Percentiles rank a stretch among this genome's conserved stretches.
Conservation (phyloP, 1,284 basidiomycete species). For the Vanrija sp. region DNA sequence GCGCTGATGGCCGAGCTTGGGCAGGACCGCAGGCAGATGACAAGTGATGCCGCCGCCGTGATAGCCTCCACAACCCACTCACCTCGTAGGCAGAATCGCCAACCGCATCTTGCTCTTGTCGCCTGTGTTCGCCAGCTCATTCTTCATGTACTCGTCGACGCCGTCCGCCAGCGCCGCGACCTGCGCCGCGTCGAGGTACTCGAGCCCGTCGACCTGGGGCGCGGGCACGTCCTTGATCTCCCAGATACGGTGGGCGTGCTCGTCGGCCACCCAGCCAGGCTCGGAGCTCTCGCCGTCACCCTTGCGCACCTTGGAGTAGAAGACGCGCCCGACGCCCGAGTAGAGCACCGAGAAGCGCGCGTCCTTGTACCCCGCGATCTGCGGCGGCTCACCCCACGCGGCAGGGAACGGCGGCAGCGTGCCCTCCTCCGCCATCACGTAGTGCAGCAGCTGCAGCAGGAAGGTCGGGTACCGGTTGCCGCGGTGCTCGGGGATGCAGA, state of each 20-base stretch:
- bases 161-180: background rate
- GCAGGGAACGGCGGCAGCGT: slow-evolving; percentile 21
- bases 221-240: background rate
- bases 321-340: slow-evolving; percentile 32
- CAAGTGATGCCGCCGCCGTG: no score
- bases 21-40: no score
- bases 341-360: slow-evolving; percentile 30
- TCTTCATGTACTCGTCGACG: background rate
- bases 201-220: background rate
- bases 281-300: slow-evolving; percentile 1
- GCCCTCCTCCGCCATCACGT: slow-evolving; percentile 15
- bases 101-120: slow-evolving; percentile 13
- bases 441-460: slow-evolving; percentile 33
- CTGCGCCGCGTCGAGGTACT: slow-evolving; percentile 2
- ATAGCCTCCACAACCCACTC: background rate
- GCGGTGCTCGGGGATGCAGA: slow-evolving; percentile 27
- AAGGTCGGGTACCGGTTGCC: slow-evolving; percentile 36
- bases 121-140: background rate
- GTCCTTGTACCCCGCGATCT: background rate
- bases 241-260: slow-evolving; percentile 1
- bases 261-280: slow-evolving; percentile 8
- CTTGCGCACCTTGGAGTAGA: slow-evolving; percentile 27
- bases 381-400: slow-evolving; percentile 24
- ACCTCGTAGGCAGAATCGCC: slow-evolving; percentile 10
- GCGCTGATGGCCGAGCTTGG: background rate